These are phyloP conservation scores for Fusarium newnesense DNA, from an alignment of 2,329 filamentous ascomycete species.

Conservation along the genomic window DNA sequence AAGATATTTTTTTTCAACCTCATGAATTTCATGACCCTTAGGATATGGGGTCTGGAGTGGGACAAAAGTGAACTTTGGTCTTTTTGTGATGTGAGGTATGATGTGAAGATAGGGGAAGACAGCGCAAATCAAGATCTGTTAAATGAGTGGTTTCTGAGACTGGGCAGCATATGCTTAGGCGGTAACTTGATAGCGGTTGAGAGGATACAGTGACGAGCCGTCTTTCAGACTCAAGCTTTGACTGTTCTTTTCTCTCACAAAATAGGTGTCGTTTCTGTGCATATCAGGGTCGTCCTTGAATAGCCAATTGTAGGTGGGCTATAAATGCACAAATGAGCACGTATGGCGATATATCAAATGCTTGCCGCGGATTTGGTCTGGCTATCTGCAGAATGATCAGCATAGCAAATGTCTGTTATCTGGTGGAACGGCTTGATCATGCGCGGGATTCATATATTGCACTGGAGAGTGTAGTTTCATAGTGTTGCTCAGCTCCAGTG, in stretches of 20 bases:
- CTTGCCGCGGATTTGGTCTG: neutral
- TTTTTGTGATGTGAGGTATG: constrained; percentile 30
- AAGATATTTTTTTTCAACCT: constrained; percentile 32
- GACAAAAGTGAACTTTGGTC: constrained; percentile 38
- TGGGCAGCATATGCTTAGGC: neutral
- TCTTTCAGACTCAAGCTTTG: neutral
- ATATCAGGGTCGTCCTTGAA: neutral
- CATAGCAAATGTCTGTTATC: neutral
- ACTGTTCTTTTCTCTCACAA: neutral
- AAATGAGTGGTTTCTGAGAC: neutral
- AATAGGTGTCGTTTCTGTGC: neutral
- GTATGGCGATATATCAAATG: neutral
- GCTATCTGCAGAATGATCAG: neutral
- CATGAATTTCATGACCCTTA: constrained; percentile 45
- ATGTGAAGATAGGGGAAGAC: constrained; percentile 4
- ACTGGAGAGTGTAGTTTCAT: too few species aligned
- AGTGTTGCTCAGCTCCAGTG: neutral
- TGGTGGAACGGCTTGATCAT: too few species aligned
- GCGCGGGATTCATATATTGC: too few species aligned
- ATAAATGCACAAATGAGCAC: neutral
- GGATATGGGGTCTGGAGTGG: constrained; percentile 34
- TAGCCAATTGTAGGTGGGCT: too few species aligned
- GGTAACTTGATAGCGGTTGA: neutral
- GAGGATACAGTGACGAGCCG: neutral
- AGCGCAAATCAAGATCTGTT: constrained; percentile 16